These are phyloP conservation scores for Metschnikowia borealis DNA, from an alignment of 805 yeast species.

Conservation along the genomic window DNA sequence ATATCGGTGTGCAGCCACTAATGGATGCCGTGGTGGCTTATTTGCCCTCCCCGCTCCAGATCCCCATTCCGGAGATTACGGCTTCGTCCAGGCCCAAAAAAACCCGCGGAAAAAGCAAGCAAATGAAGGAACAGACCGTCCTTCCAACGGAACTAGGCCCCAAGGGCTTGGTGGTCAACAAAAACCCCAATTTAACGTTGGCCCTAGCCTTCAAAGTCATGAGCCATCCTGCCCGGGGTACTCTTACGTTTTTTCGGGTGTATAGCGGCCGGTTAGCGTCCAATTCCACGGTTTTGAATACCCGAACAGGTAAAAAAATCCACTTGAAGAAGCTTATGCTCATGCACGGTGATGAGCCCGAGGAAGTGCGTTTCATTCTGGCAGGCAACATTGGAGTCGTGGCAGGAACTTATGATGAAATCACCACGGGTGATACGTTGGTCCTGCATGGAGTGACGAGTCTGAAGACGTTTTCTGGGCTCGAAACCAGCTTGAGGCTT, in stretches of 20 bases:
- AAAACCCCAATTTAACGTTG: constrained; percentile 58
- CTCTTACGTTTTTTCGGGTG: constrained; percentile 81
- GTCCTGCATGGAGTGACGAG: constrained; percentile 53
- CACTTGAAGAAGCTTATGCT: constrained; percentile 64
- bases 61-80: constrained; percentile 50
- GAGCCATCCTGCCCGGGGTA: constrained; percentile 78
- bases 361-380: constrained; percentile 57
- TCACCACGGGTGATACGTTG: constrained; percentile 89
- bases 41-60: constrained; percentile 78
- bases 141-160: constrained; percentile 38
- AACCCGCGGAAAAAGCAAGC: constrained; percentile 18
- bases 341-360: constrained; percentile 87
- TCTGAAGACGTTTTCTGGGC: constrained; percentile 36
- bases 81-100: constrained; percentile 15
- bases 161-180: constrained; percentile 50
- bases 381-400: constrained; percentile 92
- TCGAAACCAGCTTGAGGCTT: constrained; percentile 45
- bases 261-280: constrained; percentile 74
- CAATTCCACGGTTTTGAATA: constrained; percentile 60
- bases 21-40: constrained; percentile 65
- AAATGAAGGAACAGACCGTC: constrained; percentile 10
- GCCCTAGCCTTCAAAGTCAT: constrained; percentile 91
- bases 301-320: constrained; percentile 64
- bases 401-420: constrained; percentile 61
- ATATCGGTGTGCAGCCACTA: constrained; percentile 93